Base-by-base conservation (phyloP, 108 stramenopile species). In the Conticribra weissflogii region DNA sequence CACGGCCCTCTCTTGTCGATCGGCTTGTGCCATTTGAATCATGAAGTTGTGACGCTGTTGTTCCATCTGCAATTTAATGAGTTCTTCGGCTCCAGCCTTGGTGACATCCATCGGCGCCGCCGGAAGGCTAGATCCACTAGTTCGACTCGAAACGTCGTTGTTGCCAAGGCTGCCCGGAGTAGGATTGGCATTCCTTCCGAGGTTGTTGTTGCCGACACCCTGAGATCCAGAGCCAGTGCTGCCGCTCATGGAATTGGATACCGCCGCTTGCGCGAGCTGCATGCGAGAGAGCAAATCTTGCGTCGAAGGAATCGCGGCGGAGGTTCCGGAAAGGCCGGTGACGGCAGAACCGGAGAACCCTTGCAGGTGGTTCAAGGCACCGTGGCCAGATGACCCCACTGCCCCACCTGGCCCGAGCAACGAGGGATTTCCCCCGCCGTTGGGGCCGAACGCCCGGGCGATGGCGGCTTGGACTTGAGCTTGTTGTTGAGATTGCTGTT, bases 381-480 rank as follows among this genome's bases (percentile, higher is more conserved):
- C n/a, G n/a, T n/a, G n/a, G n/a, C n/a, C n/a, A n/a, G n/a, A n/a
- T n/a, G n/a, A n/a, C n/a, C n/a, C n/a, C n/a, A n/a, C n/a, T n/a
- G n/a, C n/a, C n/a, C n/a, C n/a, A n/a, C n/a, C n/a, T n/a, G n/a
- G n/a, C n/a, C n/a, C n/a, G n/a, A n/a, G n/a, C n/a, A n/a, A n/a
- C n/a, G n/a, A n/a, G n/a, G n/a, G n/a, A n/a, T n/a, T 33, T 30
- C 64, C 57, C 34, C 73, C 58, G 29, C 17, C 53, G 16, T 25
- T 27, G 5, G 74, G 46, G 32, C 75, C 67, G 63, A 73, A 73
- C 21, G 63, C 72, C 50, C 72, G 63, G 17, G 63, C 50, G 3
- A 73, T 48, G 18, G 72, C 72, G 32, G 63, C 63, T 59, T 71
- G 70, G 48, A 71, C 70, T 62, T 71, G 70, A 21, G 60, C 70